Base-by-base conservation (phyloP, 2,329 filamentous ascomycete genomes). In the Cordyceps fumosorosea region DNA sequence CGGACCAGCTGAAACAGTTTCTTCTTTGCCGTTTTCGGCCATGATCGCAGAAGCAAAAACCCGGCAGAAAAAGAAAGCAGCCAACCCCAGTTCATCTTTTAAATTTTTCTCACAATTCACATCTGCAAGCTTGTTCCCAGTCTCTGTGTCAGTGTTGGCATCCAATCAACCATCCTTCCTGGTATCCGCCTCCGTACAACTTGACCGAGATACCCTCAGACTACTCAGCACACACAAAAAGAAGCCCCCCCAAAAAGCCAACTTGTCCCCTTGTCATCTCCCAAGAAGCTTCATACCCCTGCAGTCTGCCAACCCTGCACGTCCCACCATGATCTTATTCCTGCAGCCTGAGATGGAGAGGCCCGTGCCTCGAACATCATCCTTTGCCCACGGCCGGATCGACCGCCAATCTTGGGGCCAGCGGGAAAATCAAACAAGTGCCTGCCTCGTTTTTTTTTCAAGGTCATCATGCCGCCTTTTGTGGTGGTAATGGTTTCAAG, bases 1-100 rank as follows among this genome's bases (percentile, higher is more conserved):
- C 50, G 32, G 34, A 40, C 42, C 32, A 58, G 45, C 56, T 58
- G 56, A 58, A 51, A 58, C 56, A n/a, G 20, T 42, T 37, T 58
- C 56, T 58, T 42, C 56, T 58, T 42, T 14, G 32, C 29, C 55
- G 44, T 24, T 48, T 56, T 47, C 12, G 37, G 37, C 37, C 37
- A 40, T 40, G 37, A 40, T 40, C 37, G 24, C 16, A 29, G 50
- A 50, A 26, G 45, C 47, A 50, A 51, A 20, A 42, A 3, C 5
- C 10, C 10, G 8, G 10, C 14, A 14, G 32, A 5, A 37, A 47
- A 48, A 57, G 44, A 18, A 48, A 37, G n/a, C 11, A 45, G 29
- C n/a, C 34, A 14, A 12, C 20, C 32, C 32, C 51, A 24, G 24
- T n/a, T 44, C 29, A 29, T 44, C 16, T n/a, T n/a, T 5, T 14